Base-by-base conservation (phyloP, 768 basidiomycete species). In the Saitozyma podzolica region DNA sequence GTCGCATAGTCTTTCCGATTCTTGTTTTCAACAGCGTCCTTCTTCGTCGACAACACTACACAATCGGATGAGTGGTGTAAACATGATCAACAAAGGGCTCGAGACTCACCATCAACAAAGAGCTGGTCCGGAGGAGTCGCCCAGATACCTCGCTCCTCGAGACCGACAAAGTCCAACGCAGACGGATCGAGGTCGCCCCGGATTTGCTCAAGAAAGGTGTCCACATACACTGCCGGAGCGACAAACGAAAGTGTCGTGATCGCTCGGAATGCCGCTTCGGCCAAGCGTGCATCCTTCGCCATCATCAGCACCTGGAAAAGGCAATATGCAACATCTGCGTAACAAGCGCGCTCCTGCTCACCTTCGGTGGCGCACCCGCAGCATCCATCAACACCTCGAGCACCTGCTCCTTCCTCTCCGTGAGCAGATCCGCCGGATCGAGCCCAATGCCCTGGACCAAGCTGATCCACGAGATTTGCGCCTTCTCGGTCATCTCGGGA, bases 1-100 rank as follows among this genome's bases (percentile, higher is more conserved):
- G 95, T 89, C 42, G 91, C 91, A 6, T 89, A 86, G 61, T 88
- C 89, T 69, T 96, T 97, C 13, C 91, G 90, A 75, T 94, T 95
- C 66, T 80, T 75, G 65, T 78, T 81, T 52, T 72, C 81, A 5
- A 84, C 82, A 0, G 82, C 83, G 10, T 77, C 76, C 70, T 88
- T 89, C 59, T 84, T 85, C 2, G 83, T 80, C 9, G 86, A 82
- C 13, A 93, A 81, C 2, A 90, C 90, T 91, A 68, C 10, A 49
- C 59, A 39, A 40, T 55, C 19, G 42, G 51, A 13, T 51, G 29
- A n/a, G 40, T 17, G 29, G 29, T 29, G 29, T 29, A 2, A 2
- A 29, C 29, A 47, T 6, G 45, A 6, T 47, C n/a, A 17, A 47
- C 14, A 9, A 53, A 49, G 40, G 39, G 29, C 47, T 7, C 3